Evolutionary conservation across 768 basidiomycete genomes (phyloP), one percentile per base, ranked within the genome.

Genomic region (Boletus subcaerulescens): DNA sequence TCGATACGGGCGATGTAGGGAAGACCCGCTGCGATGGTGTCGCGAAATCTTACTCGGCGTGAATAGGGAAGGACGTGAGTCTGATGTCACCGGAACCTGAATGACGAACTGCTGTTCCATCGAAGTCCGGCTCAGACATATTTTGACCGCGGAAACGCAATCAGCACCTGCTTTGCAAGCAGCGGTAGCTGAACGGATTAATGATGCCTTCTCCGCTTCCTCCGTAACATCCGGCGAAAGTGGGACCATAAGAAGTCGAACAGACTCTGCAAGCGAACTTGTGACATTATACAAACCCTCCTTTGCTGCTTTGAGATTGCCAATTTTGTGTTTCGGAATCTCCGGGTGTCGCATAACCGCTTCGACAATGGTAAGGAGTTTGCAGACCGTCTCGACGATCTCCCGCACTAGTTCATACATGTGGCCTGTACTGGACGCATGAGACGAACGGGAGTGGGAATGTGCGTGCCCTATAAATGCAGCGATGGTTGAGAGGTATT

Each of bases 381-480:
- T 91, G 74, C 92, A 89, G 20, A 97, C 93, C 75, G 89, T 86
- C 70, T 96, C 93, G 48, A 98, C 90, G 45, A 94, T 89, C 73
- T 96, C 92, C 48, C 89, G 84, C n/a, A 95, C 92, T 50, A 98
- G 83, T 61, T 98, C 94, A 66, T 97, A 94, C 71, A 98, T 80
- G 61, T 93, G 89, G 1, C 92, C 95, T 15, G 93, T 95, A 56
- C 88, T 92, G 6, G 93, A 91, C 0, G 96, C 93, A 71, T 98
- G 95, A 29, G 91, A 91, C 39, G 83, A 78, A 43, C 91, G 86
- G 20, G 91, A 87, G 76, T 98, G 91, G 15, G 91, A 91, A 64
- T 98, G 96, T 2, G 93, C 91, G 67, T 98, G 94, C 1, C 95
- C 96, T 63, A 99, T 97, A 70, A 99, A 94, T 7, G 95, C 96